Evolutionary conservation across 2,329 filamentous ascomycete genomes (phyloP), one percentile per base, ranked within the genome.

Genomic region (Falciphora oryzae): DNA sequence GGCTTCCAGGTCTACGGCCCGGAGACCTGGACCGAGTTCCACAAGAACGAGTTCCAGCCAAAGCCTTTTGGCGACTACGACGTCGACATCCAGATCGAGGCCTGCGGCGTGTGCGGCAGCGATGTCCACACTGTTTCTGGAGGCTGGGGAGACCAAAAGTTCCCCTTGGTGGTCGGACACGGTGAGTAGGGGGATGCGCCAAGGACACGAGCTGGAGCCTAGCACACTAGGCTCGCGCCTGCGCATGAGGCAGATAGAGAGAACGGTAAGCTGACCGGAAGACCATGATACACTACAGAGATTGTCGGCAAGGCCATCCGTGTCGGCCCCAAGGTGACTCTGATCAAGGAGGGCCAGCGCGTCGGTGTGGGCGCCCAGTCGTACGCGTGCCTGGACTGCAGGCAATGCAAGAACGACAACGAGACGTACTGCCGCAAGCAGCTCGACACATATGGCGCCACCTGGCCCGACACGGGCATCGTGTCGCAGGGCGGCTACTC

Each of bases 31-130:
- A 76, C 83, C 68, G 80, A 87, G 66, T 87, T 88, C 72, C 80
- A 88, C 71, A 89, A 91, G 78, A 87, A 89, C 73, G 76, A 93
- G 80, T 92, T 92, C 80, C 85, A 88, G 70, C 87, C 93, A 65
- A 95, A 96, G 80, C 90, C 90, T 25, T 96, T 96, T 74, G 91
- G 89, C 69, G 91, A 93, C 74, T 85, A 91, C 76, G 92, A 97
- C 74, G 86, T 97, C 71, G 92, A 96, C 74, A 86, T 97, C 77
- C 90, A 93, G 81, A 89, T 97, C 71, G 88, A 93, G 69, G 88
- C 85, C 73, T 94, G 91, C 73, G 90, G 91, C 72, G 83, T 92
- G 63, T 92, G 89, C 74, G 86, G 88, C 69, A 89, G 85, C 69
- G 89, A 92, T 72, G 80, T 90, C 61, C 89, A 91, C 77, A 91